A percentile compares a stretch with the other conserved stretches of the same genome.
These are phyloP conservation scores for Gloeostereum incarnatum DNA, from an alignment of 768 basidiomycete species.

Conservation along the genomic window DNA sequence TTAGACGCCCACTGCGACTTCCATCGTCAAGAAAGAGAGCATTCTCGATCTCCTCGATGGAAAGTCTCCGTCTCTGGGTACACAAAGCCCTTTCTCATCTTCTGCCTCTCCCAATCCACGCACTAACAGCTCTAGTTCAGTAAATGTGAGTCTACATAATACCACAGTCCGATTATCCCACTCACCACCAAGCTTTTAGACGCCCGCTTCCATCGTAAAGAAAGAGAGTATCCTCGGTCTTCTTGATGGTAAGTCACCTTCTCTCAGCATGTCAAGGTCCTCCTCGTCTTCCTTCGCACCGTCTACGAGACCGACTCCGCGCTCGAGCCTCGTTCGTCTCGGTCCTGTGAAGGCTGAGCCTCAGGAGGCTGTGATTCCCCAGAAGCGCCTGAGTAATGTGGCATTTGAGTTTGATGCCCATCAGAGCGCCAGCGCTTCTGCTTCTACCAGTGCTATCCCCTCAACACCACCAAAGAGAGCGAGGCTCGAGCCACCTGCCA, in stretches of 20 bases:
- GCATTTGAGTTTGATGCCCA: conserved; percentile 12
- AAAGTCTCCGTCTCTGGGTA: not conserved
- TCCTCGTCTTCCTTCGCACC: conserved; percentile 5
- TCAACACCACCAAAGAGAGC: conserved; percentile 14
- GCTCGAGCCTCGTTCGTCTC: not conserved
- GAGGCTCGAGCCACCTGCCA: conserved; percentile 12
- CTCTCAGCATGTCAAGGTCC: not conserved
- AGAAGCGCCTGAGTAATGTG: conserved; percentile 25
- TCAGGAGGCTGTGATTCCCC: conserved; percentile 19
- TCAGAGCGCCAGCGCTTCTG: conserved; percentile 3
- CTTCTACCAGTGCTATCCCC: too few species aligned
- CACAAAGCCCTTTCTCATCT: conserved; percentile 1
- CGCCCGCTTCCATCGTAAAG: not conserved
- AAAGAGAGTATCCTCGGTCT: not conserved
- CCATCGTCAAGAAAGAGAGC: not conserved
- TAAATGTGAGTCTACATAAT: too few species aligned
- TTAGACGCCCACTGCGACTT: not conserved
- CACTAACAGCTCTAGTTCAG: too few species aligned
- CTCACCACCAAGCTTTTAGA: too few species aligned
- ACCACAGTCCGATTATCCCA: too few species aligned
- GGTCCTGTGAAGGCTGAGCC: conserved; percentile 19
- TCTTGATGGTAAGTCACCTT: not conserved
- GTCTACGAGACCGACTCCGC: conserved; percentile 1
- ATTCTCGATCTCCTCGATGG: not conserved
- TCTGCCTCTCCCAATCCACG: conserved; percentile 3